Evolutionary conservation across 2,329 filamentous ascomycete species (phyloP).

Genomic region (Paracamarosporium sp.): DNA sequence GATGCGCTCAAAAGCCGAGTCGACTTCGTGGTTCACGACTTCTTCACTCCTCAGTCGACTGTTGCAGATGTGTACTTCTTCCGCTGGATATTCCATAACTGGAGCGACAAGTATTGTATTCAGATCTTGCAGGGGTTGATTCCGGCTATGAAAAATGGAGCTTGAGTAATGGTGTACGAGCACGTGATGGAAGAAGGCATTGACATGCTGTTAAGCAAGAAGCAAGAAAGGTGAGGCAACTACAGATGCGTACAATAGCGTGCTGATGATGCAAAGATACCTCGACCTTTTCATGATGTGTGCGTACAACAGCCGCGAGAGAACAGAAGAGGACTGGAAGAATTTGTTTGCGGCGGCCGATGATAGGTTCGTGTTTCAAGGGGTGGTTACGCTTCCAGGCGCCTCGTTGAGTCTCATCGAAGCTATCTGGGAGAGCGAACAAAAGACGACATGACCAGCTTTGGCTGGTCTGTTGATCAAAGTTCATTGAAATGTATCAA

Average conservation of each 20-base stretch:
- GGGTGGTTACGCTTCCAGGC: background rate
- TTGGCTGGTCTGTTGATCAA: too few species aligned
- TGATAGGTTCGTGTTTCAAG: background rate
- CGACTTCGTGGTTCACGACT: background rate
- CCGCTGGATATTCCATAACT: constrained; percentile 44
- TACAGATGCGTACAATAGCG: background rate
- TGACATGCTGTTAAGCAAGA: background rate
- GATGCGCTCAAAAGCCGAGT: background rate
- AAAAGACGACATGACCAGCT: too few species aligned
- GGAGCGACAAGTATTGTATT: constrained; percentile 43
- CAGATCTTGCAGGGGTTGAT: constrained; percentile 40
- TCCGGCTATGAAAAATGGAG: constrained; percentile 31
- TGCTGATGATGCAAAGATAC: background rate
- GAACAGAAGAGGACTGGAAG: background rate
- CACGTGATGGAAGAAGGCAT: background rate
- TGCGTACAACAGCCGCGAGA: background rate
- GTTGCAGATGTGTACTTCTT: background rate
- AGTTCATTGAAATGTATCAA: too few species aligned
- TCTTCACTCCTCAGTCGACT: background rate
- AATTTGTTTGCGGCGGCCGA: background rate
- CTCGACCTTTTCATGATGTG: background rate
- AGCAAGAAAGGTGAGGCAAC: background rate
- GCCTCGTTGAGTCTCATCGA: background rate
- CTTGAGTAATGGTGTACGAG: constrained; percentile 14
- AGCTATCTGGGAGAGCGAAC: background rate